phyloP scores from a whole-genome alignment of 495 filamentous ascomycete genomes.

The Hypoxylon subgilvum region DNA sequence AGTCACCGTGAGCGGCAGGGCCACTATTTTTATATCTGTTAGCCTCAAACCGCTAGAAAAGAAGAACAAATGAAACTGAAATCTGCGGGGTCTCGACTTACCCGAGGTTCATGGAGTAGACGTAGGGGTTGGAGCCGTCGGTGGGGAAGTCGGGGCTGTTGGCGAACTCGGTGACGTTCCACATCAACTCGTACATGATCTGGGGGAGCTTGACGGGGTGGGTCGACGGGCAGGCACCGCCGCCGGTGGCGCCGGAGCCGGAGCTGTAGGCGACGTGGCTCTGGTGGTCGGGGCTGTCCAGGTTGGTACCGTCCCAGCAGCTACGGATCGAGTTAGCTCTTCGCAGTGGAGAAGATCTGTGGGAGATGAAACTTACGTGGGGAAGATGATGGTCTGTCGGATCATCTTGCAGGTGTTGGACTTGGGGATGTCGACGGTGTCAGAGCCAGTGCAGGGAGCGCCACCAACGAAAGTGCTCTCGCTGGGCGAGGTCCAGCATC shows the following conservation, averaged over 20 bases:
- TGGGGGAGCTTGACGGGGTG: constrained; percentile 70
- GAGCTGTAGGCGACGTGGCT: constrained; percentile 66
- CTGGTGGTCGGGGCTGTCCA: constrained; percentile 68
- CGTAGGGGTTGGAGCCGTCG: constrained; percentile 62
- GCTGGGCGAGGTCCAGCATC: constrained; percentile 59
- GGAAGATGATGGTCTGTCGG: constrained; percentile 68
- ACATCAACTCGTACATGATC: constrained; percentile 75
- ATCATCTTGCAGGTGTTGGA: constrained; percentile 60
- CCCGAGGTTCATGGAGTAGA: constrained; percentile 58
- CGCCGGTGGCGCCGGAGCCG: constrained; percentile 55
- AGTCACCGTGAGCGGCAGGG: constrained; percentile 71
- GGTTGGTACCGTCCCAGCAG: constrained; percentile 61
- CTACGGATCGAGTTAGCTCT: constrained; percentile 27
- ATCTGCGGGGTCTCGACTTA: constrained; percentile 44
- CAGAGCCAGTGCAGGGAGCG: constrained; percentile 53
- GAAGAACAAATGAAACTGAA: constrained; percentile 2
- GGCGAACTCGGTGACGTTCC: constrained; percentile 62
- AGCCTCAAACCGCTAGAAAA: constrained; percentile 19
- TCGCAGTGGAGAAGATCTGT: neutral
- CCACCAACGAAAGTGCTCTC: constrained; percentile 55
- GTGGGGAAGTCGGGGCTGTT: constrained; percentile 62
- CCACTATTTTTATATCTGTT: constrained; percentile 35
- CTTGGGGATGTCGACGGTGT: constrained; percentile 63
- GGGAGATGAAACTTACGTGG: constrained; percentile 42
- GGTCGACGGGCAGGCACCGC: constrained; percentile 62